Percentiles rank a stretch among this genome's conserved stretches.
Conservation (phyloP, 2,329 filamentous ascomycete genomes). For the Periconia sp. region DNA sequence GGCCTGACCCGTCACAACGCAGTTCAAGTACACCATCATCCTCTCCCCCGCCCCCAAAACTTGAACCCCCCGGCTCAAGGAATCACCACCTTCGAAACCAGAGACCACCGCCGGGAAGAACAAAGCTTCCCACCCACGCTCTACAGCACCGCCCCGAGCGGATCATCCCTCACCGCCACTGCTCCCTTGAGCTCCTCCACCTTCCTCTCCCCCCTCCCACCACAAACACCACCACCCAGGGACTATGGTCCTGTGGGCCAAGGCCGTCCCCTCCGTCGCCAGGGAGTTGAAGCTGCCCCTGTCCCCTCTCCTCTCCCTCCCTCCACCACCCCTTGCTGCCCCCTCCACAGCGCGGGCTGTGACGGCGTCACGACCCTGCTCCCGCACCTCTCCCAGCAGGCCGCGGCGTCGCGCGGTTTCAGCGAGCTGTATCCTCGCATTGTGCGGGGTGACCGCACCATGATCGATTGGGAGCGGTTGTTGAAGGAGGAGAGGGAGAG, state of each 20-base stretch:
- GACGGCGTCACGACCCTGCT: slow-evolving; percentile 12
- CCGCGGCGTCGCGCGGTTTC: too few species aligned
- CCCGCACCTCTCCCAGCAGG: too few species aligned
- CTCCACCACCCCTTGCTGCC: slow-evolving; percentile 6
- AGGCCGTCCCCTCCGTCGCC: slow-evolving; percentile 8
- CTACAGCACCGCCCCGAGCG: too few species aligned
- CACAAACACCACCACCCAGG: background rate
- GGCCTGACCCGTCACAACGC: too few species aligned
- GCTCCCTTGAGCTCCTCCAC: background rate
- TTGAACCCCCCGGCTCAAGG: too few species aligned
- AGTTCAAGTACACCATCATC: too few species aligned
- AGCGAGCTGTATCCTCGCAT: slow-evolving; percentile 19
- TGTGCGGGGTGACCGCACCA: slow-evolving; percentile 11
- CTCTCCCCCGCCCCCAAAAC: too few species aligned
- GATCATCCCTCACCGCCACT: too few species aligned
- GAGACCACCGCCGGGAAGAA: too few species aligned
- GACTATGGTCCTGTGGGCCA: slow-evolving; percentile 1
- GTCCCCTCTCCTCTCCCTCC: background rate
- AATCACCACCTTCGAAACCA: too few species aligned
- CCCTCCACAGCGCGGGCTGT: slow-evolving; percentile 21
- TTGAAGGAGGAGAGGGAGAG: slow-evolving; percentile 18
- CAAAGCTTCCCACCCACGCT: too few species aligned
- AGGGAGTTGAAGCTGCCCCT: background rate
- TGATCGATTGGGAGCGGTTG: slow-evolving; percentile 29
- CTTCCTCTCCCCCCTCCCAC: background rate